Conservation (phyloP, 257 asterid genomes). For the Solanum sejunctum region DNA sequence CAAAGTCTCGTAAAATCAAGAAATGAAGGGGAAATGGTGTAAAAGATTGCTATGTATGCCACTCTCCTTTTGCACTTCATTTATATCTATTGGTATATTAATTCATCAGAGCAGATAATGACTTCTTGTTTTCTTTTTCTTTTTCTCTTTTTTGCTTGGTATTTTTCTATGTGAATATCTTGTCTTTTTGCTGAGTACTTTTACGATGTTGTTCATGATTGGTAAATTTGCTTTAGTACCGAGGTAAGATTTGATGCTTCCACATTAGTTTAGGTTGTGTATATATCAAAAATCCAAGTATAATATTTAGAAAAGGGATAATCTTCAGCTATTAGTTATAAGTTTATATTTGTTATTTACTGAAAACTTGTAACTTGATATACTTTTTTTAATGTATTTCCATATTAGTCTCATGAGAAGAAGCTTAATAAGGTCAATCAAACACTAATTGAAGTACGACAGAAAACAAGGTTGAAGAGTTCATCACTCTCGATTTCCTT, state of each 20-base stretch:
- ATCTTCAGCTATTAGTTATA: background rate
- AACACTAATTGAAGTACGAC: background rate
- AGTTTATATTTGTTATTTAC: background rate
- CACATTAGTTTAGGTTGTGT: background rate
- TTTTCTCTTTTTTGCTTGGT: constrained; percentile 4
- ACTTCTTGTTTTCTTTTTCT: background rate
- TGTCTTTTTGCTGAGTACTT: background rate
- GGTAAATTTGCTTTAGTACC: constrained; percentile 19
- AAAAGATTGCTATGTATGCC: no score
- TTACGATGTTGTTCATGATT: constrained; percentile 1
- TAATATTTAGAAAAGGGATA: background rate
- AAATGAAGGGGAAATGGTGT: no score
- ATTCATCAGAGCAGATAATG: no score
- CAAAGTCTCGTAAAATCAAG: no score
- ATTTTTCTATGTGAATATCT: background rate
- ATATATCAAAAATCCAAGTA: no score
- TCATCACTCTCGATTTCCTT: background rate
- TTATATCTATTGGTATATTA: no score
- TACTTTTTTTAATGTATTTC: background rate
- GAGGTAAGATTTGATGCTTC: constrained; percentile 30
- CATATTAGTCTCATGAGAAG: constrained; percentile 39
- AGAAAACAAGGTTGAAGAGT: constrained; percentile 35
- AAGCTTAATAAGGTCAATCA: constrained; percentile 31
- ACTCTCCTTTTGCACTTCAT: no score
- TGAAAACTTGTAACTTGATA: background rate